Evolutionary conservation across 768 basidiomycete species (phyloP).

Genomic region (Termitomyces sp.): DNA sequence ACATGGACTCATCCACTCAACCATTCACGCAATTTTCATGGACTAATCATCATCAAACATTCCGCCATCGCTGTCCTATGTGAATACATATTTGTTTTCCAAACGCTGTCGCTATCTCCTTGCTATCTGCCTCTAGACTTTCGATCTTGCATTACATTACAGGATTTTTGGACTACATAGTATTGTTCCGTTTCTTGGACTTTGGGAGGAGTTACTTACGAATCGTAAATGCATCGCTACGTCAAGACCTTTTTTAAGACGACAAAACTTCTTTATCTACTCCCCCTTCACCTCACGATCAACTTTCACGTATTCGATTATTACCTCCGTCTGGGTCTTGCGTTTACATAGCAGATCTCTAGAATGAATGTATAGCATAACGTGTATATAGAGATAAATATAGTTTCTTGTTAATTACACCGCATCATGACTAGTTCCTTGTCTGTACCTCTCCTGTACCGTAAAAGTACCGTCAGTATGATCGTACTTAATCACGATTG

Average conservation of each 20-base stretch:
- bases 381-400: slow-evolving; percentile 3
- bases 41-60: neutral
- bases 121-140: neutral
- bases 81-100: neutral
- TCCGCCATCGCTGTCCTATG: neutral
- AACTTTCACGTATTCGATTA: neutral
- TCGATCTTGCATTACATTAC: neutral
- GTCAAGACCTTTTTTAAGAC: neutral
- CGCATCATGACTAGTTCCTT: neutral
- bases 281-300: neutral
- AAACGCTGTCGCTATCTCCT: neutral
- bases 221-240: neutral
- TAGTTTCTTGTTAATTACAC: slow-evolving; percentile 6
- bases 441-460: too few relatives aligned
- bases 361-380: neutral
- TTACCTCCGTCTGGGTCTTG: neutral
- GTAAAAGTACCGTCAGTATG: neutral
- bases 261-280: neutral
- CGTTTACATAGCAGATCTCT: neutral
- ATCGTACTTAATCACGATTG: neutral
- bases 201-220: neutral
- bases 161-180: neutral
- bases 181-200: neutral
- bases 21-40: neutral
- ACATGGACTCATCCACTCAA: neutral